Conservation (phyloP, 352 stramenopile species). For the Aphanomyces euteiches region DNA sequence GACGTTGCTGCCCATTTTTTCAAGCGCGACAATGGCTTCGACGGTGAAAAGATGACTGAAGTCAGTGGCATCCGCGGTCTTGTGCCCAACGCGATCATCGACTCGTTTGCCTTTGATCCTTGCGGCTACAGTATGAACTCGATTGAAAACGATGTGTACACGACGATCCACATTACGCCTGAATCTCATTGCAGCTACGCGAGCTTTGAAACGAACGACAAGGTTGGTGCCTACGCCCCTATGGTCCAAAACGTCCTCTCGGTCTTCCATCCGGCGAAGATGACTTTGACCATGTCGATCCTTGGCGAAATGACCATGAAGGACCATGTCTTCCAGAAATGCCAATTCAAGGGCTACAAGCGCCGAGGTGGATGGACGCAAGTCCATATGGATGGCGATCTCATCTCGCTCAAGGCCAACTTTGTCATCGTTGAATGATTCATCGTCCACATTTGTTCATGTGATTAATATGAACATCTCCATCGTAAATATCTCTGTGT, state of each 20-base stretch:
- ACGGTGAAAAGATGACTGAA: slow-evolving; percentile 89
- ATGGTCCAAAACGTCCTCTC: slow-evolving; percentile 97
- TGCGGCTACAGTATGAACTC: slow-evolving; percentile 99
- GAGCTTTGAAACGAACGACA: slow-evolving; percentile 98
- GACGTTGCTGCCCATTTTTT: slow-evolving; percentile 82
- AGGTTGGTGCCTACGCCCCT: slow-evolving; percentile 77
- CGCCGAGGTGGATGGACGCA: slow-evolving; percentile 78
- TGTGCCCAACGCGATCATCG: slow-evolving; percentile 92
- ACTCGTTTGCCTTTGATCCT: slow-evolving; percentile 97
- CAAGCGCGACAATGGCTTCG: slow-evolving; percentile 67
- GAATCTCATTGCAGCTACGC: slow-evolving; percentile 96
- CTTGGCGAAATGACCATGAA: slow-evolving; percentile 78
- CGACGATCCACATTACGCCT: slow-evolving; percentile 98
- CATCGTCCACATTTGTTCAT: too few species aligned
- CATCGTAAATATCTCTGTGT: too few species aligned
- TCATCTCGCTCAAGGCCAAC: slow-evolving; percentile 82
- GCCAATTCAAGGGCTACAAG: slow-evolving; percentile 72
- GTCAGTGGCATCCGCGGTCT: slow-evolving; percentile 94
- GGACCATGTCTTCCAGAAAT: slow-evolving; percentile 68
- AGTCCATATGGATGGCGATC: slow-evolving; percentile 80
- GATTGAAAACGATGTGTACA: slow-evolving; percentile 97
- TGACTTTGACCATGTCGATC: slow-evolving; percentile 97
- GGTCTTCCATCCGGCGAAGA: slow-evolving; percentile 96
- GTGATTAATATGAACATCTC: too few species aligned
- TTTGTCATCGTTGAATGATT: slow-evolving; percentile 32